Conservation (phyloP, 2,329 filamentous ascomycete genomes). For the Harringtonia lauricola region DNA sequence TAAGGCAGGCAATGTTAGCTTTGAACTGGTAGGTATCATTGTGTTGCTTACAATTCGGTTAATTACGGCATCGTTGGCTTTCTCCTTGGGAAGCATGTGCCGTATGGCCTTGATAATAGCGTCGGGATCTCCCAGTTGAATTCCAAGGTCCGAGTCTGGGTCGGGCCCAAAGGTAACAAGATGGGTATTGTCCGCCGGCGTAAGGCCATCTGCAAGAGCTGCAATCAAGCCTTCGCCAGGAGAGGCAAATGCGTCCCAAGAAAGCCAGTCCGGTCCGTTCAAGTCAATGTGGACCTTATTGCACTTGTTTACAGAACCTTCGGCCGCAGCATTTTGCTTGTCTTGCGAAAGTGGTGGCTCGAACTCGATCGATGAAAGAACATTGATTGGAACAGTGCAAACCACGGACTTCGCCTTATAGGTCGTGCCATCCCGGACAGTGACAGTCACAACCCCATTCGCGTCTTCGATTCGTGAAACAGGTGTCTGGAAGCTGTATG, state of each 20-base stretch:
- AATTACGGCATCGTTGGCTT: neutral
- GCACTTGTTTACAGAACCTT: neutral
- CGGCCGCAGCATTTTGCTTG: neutral
- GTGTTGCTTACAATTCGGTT: neutral
- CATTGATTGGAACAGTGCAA: neutral
- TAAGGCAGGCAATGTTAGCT: neutral
- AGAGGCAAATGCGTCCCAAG: neutral
- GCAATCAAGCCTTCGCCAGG: neutral
- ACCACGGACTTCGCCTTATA: neutral
- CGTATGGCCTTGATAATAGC: neutral
- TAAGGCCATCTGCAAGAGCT: neutral
- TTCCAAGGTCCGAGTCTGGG: neutral
- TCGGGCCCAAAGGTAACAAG: neutral
- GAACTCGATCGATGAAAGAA: neutral
- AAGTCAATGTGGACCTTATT: neutral
- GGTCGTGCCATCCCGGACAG: neutral
- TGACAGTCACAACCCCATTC: neutral
- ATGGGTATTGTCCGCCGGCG: neutral
- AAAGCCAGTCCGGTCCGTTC: neutral
- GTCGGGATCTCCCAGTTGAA: neutral
- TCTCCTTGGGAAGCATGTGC: neutral
- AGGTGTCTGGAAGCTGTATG: neutral
- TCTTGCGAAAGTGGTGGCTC: neutral
- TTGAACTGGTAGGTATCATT: neutral
- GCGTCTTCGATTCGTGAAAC: neutral